Conservation (phyloP, 2,329 filamentous ascomycete genomes). For the Clarireedia monteithiana region DNA sequence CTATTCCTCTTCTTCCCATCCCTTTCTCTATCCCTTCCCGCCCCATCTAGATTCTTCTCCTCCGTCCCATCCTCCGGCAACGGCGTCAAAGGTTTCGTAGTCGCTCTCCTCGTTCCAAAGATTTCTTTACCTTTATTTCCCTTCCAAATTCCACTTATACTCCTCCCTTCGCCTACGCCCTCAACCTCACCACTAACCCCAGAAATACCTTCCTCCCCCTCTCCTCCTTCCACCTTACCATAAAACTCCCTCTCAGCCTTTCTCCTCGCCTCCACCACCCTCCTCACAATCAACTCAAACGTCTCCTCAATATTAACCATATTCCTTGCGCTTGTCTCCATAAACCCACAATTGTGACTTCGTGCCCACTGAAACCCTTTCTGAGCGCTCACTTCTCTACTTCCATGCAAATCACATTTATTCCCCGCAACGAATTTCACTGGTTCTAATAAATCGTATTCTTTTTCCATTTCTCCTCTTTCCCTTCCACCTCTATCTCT, state of each 20-base stretch:
- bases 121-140: not conserved
- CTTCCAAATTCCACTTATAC: not conserved
- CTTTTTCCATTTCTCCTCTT: not conserved
- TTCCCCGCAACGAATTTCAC: constrained; percentile 81
- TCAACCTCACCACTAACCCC: not conserved
- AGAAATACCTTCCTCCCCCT: not conserved
- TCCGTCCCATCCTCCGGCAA: not conserved
- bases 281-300: constrained; percentile 61
- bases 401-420: constrained; percentile 73
- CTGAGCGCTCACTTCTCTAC: constrained; percentile 59
- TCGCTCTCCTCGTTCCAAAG: not conserved
- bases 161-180: not conserved
- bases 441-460: constrained; percentile 32
- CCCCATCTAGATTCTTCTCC: not conserved
- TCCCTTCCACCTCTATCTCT: not conserved
- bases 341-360: constrained; percentile 67
- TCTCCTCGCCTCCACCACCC: constrained; percentile 44
- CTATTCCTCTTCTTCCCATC: not conserved
- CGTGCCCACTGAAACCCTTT: constrained; percentile 72
- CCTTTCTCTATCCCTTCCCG: not conserved
- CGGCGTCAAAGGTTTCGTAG: not conserved
- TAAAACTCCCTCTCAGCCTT: no score
- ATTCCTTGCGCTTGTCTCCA: constrained; percentile 79
- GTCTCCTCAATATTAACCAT: constrained; percentile 89
- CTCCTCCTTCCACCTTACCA: not conserved